phyloP scores from a whole-genome alignment of 306 rosid species.

The Corylus heterophylla region DNA sequence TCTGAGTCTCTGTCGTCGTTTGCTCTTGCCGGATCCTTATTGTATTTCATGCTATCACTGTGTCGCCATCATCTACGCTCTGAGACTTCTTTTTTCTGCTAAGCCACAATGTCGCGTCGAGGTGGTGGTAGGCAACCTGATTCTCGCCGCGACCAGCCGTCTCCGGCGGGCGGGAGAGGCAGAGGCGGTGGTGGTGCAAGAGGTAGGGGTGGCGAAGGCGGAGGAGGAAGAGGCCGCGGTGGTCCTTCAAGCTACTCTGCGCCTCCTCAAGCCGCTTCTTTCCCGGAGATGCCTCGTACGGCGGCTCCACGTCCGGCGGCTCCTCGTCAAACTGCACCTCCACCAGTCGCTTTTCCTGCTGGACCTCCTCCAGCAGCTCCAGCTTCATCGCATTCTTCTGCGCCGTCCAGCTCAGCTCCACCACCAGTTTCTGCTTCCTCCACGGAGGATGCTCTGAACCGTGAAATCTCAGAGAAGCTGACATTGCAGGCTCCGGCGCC shows the following conservation, averaged over 20 bases:
- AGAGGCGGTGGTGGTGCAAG: not conserved
- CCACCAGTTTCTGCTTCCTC: not conserved
- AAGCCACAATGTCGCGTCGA: constrained; percentile 32
- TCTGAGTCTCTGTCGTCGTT: not conserved
- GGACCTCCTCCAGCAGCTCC: not conserved
- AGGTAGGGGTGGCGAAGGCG: not conserved
- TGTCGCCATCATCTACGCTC: too few species aligned
- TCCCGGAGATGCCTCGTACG: not conserved
- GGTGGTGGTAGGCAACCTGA: constrained; percentile 14
- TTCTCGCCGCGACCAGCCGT: constrained; percentile 4
- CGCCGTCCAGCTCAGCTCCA: too few species aligned
- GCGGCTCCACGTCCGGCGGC: not conserved
- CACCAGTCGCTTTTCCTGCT: not conserved
- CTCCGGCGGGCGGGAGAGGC: constrained; percentile 24
- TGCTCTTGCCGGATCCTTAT: not conserved
- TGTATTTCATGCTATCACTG: too few species aligned
- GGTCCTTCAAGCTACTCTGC: not conserved
- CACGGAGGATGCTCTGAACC: not conserved
- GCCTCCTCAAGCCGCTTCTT: not conserved
- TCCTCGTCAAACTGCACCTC: not conserved
- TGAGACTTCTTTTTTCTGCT: too few species aligned
- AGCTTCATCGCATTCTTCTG: not conserved
- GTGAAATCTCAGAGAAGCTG: constrained; percentile 17
- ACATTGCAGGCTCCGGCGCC: constrained; percentile 28
- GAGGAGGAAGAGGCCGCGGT: constrained; percentile 18